These are phyloP conservation scores for Lepidium sativum DNA, from an alignment of 345 rosid species.

Conservation along the genomic window DNA sequence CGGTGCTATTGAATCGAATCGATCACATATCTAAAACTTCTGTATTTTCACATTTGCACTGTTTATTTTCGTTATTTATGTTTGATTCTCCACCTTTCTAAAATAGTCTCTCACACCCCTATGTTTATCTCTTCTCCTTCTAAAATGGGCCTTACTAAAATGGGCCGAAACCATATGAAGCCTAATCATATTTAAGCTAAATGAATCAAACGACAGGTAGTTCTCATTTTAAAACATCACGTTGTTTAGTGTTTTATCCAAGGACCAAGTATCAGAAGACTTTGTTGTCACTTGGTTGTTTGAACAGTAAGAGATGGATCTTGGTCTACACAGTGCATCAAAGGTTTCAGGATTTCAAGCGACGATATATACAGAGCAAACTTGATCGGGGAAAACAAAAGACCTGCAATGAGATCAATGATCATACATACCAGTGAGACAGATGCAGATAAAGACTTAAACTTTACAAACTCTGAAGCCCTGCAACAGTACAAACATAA, in stretches of 20 bases:
- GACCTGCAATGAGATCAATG: not conserved
- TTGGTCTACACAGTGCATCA: not conserved
- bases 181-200: too few relatives aligned
- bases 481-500: not conserved
- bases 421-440: not conserved
- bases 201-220: not conserved
- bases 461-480: not conserved
- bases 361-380: not conserved
- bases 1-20: slow-evolving; percentile 16
- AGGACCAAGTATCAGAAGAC: not conserved
- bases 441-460: too few relatives aligned
- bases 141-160: not conserved
- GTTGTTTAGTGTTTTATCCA: not conserved
- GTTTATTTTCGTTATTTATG: not conserved
- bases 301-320: not conserved
- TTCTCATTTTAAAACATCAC: too few relatives aligned
- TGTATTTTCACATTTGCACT: not conserved
- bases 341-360: not conserved
- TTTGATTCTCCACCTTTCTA: not conserved
- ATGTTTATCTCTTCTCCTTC: not conserved
- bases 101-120: not conserved
- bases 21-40: not conserved
- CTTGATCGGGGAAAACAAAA: not conserved
- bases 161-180: not conserved
- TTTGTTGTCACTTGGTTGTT: not conserved